Evolutionary conservation across 108 stramenopile species (phyloP).

Genomic region (Skeletonema marinoi): DNA sequence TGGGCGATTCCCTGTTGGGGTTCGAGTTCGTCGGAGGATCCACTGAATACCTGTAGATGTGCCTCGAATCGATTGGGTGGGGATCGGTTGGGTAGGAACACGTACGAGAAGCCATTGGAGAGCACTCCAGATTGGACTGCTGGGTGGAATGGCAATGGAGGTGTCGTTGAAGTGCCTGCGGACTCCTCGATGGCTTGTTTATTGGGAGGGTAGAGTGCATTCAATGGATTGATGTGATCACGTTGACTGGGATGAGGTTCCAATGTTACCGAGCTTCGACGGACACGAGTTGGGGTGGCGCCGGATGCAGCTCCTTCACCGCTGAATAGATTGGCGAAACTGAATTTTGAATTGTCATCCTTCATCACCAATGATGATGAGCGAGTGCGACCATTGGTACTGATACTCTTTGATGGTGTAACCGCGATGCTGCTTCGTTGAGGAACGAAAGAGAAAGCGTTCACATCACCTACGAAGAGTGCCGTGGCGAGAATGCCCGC

Average conservation of each 20-base stretch:
- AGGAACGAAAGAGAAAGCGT: constrained; percentile 39
- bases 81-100: constrained; percentile 92
- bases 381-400: background rate
- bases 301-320: background rate
- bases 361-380: constrained; percentile 6
- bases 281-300: background rate
- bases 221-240: constrained; percentile 87
- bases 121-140: constrained; percentile 72
- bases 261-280: constrained; percentile 6
- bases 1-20: constrained; percentile 97
- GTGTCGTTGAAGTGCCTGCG: constrained; percentile 11
- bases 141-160: constrained; percentile 79
- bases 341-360: constrained; percentile 31
- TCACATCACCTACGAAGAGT: background rate
- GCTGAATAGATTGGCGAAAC: constrained; percentile 48
- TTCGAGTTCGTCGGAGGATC: constrained; percentile 91
- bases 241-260: constrained; percentile 81
- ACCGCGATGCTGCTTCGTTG: background rate
- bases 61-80: constrained; percentile 96
- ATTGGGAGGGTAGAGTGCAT: constrained; percentile 64
- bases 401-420: background rate
- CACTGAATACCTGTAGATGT: constrained; percentile 94
- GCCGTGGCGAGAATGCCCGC: constrained; percentile 20
- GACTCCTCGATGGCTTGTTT: constrained; percentile 12
- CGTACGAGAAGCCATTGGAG: constrained; percentile 91